Conservation (phyloP, 2,329 filamentous ascomycete species). For the Cryoendolithus antarcticus region DNA sequence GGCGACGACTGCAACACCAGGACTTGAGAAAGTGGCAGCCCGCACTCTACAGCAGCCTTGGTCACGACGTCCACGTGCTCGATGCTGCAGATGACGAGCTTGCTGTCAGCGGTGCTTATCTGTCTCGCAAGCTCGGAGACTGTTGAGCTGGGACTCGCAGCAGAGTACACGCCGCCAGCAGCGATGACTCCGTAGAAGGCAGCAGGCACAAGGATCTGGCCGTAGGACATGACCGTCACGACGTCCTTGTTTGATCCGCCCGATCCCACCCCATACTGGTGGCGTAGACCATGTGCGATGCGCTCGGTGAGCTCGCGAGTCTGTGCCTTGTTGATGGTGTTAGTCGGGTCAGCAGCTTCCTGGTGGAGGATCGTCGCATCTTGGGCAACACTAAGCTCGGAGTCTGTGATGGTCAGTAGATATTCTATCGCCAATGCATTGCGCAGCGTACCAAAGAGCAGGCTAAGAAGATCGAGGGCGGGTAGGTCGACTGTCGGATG, state of each 20-base stretch:
- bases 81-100: constrained; percentile 35
- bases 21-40: constrained; percentile 35
- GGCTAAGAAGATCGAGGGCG: constrained; percentile 28
- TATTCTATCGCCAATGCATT: neutral
- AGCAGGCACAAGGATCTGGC: constrained; percentile 42
- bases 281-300: constrained; percentile 45
- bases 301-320: constrained; percentile 38
- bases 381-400: constrained; percentile 22
- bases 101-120: constrained; percentile 30
- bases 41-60: constrained; percentile 38
- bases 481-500: constrained; percentile 18
- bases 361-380: constrained; percentile 44
- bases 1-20: constrained; percentile 34
- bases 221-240: constrained; percentile 44
- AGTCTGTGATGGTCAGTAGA: constrained; percentile 5
- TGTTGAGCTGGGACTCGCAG: constrained; percentile 40
- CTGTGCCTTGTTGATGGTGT: constrained; percentile 41
- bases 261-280: constrained; percentile 39
- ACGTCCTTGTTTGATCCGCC: constrained; percentile 39
- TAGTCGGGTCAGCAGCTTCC: constrained; percentile 44
- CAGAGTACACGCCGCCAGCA: constrained; percentile 47
- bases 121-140: constrained; percentile 39
- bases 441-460: constrained; percentile 27
- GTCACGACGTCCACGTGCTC: constrained; percentile 36
- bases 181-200: constrained; percentile 46